Base-by-base conservation (phyloP, 2,329 filamentous ascomycete species). In the Coniosporium tulheliwenetii region DNA sequence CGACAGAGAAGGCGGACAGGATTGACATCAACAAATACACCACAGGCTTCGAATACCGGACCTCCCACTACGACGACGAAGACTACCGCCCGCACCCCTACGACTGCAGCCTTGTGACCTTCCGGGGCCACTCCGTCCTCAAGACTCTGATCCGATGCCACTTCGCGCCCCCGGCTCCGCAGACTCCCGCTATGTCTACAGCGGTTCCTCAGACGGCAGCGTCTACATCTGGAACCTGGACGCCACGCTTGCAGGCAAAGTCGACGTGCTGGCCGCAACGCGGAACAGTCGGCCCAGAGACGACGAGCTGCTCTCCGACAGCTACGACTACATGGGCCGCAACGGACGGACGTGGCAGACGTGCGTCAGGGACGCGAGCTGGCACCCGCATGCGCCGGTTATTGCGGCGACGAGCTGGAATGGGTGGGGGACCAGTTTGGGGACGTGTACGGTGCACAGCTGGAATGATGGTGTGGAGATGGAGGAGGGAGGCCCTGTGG, bases 211-310 rank as follows among this genome's bases (percentile, higher is more conserved):
- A 47, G 85, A 95, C 49, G 91, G 91, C 38, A 82, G 81, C 44
- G 82, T 95, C 0, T 89, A 86, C 50, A 74, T 96, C 35, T 98
- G 84, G 72, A 96, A 96, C 55, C 65, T 96, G 61, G 87, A 98
- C 55, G 87, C 85, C 30, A 95, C 86, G 0, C 54, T 84, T 9
- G 85, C 84, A 0, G 76, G 73, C 4, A 77, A 73, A 35, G 79
- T 98, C 37, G 78, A 96, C 55, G 87, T 95, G 5, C 71, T 74
- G 36, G 63, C 70, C 45, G 78, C 81, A 1, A 93, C 85, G 0
- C 65, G 67, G 44, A 70, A 76, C 47, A 72, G 75, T 8, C 66
- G 79, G 33, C 73, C 75, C 1, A 62, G 66, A 10, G 63, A 67
- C 42, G 61, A 65, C 13, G 71, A 75, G 26, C 58, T 68, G 2